Evolutionary conservation across 1,284 basidiomycete genomes (phyloP), one percentile per base, ranked within the genome.

Genomic region (Microstroma glucosiphilum): DNA sequence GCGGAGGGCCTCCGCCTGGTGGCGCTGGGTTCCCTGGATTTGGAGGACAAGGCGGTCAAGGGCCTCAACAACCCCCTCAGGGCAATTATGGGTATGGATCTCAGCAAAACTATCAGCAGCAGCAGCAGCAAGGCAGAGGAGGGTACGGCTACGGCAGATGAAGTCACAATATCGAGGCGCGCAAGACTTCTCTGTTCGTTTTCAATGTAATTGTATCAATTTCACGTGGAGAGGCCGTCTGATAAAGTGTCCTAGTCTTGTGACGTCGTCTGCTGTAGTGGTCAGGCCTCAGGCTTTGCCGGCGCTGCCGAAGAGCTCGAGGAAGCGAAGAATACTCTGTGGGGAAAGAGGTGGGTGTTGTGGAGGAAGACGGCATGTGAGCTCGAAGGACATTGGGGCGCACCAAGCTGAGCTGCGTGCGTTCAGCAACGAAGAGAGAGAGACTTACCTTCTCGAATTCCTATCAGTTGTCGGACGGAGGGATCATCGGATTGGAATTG

Each of bases 301-400:
- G 0, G 59, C 63, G 37, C 65, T 65, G 0, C 59, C 65, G 17
- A 71, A 53, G 12, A 68, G 56, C 2, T 59, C 42, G 23, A 71
- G 68, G 56, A 71, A 69, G 1, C 65, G n/a, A 3, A 25, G 51
- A 48, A 68, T 69, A 8, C 56, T 41, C 12, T 26, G 43, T 12
- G 43, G 2, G 21, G 12, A 48, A n/a, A 21, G 4, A 48, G 43
- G 15, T 12, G 12, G 30, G 9, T 3, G 30, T 9, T 4, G 4
- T 3, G 30, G 30, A 37, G 9, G 30, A 37, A 37, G 30, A n/a
- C n/a, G 30, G 30, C 30, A 37, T 37, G 30, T 37, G 30, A 37
- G 30, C 4, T 37, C 9, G 4, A 37, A 37, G 9, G 4, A 9
- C 9, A 9, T 37, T 9, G 30, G 30, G 9, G 30, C 4, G 4